Evolutionary conservation across 108 stramenopile species (phyloP).

Genomic region (Pseudonitzschia pungens): DNA sequence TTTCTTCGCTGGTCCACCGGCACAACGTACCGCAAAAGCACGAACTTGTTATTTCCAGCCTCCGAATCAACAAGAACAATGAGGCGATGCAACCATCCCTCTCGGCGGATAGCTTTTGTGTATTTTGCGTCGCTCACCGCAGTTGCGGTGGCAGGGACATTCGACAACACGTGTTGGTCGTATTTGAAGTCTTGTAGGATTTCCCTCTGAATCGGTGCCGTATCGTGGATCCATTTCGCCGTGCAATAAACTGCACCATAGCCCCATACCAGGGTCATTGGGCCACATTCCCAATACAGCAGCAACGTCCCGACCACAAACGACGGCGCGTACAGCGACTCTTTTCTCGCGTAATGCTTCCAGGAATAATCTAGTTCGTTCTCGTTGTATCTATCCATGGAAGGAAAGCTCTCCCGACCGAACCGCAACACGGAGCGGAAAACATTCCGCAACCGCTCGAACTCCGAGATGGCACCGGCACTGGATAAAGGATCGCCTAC

Average conservation of each 20-base stretch:
- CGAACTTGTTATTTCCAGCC: not conserved
- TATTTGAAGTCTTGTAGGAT: not conserved
- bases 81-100: not conserved
- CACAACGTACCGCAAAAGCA: not conserved
- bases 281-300: not conserved
- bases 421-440: not conserved
- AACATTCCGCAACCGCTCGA: not conserved
- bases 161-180: not conserved
- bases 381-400: not conserved
- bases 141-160: not conserved
- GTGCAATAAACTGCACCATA: not conserved
- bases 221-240: not conserved
- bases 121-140: not conserved
- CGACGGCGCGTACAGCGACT: not conserved
- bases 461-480: not conserved
- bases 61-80: not conserved
- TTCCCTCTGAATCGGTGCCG: constrained; percentile 5
- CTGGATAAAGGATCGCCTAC: not conserved
- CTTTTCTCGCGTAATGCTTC: constrained; percentile 1
- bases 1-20: not conserved
- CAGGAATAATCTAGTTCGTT: not conserved
- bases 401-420: not conserved
- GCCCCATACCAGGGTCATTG: not conserved
- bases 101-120: not conserved
- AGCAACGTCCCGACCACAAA: not conserved